Evolutionary conservation across 129 eudicot species (phyloP).

Genomic region (Chrysanthemum seticuspe): DNA sequence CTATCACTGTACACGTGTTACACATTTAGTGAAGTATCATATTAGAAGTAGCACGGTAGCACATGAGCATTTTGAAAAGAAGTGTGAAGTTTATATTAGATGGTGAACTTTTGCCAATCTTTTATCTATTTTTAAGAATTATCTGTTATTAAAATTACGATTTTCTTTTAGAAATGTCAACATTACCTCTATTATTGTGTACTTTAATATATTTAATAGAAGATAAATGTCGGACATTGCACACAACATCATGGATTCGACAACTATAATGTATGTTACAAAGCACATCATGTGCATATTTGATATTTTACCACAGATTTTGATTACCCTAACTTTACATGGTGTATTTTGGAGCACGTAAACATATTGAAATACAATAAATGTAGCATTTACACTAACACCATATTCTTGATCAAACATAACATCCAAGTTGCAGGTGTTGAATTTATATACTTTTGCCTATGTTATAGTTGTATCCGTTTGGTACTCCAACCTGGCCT

Average conservation of each 20-base stretch:
- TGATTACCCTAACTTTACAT: background rate
- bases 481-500: background rate
- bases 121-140: too few species aligned
- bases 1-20: too few species aligned
- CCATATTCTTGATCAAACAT: conserved; percentile 1
- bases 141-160: too few species aligned
- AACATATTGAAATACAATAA: background rate
- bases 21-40: too few species aligned
- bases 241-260: background rate
- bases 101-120: too few species aligned
- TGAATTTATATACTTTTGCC: background rate
- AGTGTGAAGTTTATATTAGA: too few species aligned
- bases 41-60: too few species aligned
- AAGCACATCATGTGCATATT: background rate
- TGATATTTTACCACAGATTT: background rate
- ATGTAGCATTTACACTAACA: conserved; percentile 7
- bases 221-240: too few species aligned
- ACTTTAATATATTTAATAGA: too few species aligned
- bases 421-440: background rate
- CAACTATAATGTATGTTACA: background rate
- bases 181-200: too few species aligned
- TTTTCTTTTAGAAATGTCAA: too few species aligned
- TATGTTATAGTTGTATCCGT: background rate
- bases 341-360: conserved; percentile 15
- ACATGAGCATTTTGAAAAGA: too few species aligned